Conservation (phyloP, 306 rosid genomes). For the Datisca glomerata region DNA sequence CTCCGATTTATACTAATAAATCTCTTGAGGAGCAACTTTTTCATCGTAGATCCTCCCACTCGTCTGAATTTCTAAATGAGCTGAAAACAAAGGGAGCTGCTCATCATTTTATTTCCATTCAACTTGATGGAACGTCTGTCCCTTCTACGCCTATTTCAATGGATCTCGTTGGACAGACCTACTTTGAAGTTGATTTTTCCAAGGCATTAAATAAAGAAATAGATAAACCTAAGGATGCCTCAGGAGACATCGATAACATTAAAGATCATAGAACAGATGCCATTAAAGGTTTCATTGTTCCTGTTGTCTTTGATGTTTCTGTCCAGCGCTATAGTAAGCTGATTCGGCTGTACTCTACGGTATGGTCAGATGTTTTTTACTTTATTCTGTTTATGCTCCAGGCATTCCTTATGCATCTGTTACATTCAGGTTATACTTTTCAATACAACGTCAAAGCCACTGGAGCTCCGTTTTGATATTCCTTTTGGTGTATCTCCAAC, state of each 20-base stretch:
- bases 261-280: conserved; percentile 22
- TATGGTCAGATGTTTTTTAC: conserved; percentile 23
- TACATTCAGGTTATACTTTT: conserved; percentile 68
- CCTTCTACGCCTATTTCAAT: conserved; percentile 78
- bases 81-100: conserved; percentile 48
- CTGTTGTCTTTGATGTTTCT: conserved; percentile 89
- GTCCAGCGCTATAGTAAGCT: conserved; percentile 74
- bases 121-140: conserved; percentile 75
- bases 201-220: conserved; percentile 20
- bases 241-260: conserved; percentile 16
- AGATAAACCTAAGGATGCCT: conserved; percentile 1
- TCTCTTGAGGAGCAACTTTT: conserved; percentile 47
- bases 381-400: not conserved
- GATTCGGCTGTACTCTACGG: conserved; percentile 81
- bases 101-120: conserved; percentile 68
- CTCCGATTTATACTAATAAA: conserved; percentile 64
- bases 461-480: conserved; percentile 93
- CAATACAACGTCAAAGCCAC: conserved; percentile 60
- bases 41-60: conserved; percentile 47
- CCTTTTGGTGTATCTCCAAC: conserved; percentile 85
- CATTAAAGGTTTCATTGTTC: conserved; percentile 50
- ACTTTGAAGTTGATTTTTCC: conserved; percentile 82
- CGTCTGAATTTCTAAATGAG: conserved; percentile 52
- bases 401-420: conserved; percentile 11
- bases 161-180: conserved; percentile 85